Evolutionary conservation across 306 rosid genomes (phyloP).

Genomic region (Glycyrrhiza uralensis): DNA sequence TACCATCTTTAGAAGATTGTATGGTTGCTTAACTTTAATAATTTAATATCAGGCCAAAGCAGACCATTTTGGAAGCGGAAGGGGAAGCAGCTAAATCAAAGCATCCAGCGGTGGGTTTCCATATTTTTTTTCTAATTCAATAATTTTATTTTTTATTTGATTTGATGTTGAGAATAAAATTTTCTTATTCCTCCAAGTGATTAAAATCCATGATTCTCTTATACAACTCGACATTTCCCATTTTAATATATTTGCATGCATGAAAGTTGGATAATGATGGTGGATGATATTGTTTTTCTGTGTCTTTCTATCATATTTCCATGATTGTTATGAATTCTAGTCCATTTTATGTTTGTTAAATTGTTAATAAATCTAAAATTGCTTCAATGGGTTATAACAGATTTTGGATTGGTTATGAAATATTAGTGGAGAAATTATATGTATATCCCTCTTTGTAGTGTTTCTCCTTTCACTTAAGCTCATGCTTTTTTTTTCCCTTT

Average conservation of each 20-base stretch:
- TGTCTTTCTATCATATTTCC: not conserved
- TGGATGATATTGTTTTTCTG: not conserved
- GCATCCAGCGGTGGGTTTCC: slow-evolving; percentile 48
- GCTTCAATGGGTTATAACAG: not conserved
- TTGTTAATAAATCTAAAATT: not conserved
- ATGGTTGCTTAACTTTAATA: slow-evolving; percentile 1
- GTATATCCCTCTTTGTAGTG: not conserved
- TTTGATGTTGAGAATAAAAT: not conserved
- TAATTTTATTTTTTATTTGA: not conserved
- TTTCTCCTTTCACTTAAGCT: slow-evolving; percentile 3
- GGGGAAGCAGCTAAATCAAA: slow-evolving; percentile 82
- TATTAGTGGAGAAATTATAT: not conserved
- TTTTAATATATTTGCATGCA: slow-evolving; percentile 7
- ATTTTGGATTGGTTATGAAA: not conserved
- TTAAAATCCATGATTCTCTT: not conserved
- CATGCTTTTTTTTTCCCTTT: not conserved
- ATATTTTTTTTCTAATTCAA: slow-evolving; percentile 13
- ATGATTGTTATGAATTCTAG: not conserved
- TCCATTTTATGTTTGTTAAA: not conserved
- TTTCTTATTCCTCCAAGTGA: not conserved
- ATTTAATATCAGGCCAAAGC: slow-evolving; percentile 70
- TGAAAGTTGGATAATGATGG: slow-evolving; percentile 11
- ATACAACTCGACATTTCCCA: not conserved
- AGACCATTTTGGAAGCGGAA: slow-evolving; percentile 90
- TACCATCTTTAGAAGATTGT: slow-evolving; percentile 9